A percentile compares a stretch with the other conserved stretches of the same genome.
These are phyloP conservation scores for Coemansia sp. DNA, from an alignment of 192 early-diverging fungal genomes.

Conservation along the genomic window DNA sequence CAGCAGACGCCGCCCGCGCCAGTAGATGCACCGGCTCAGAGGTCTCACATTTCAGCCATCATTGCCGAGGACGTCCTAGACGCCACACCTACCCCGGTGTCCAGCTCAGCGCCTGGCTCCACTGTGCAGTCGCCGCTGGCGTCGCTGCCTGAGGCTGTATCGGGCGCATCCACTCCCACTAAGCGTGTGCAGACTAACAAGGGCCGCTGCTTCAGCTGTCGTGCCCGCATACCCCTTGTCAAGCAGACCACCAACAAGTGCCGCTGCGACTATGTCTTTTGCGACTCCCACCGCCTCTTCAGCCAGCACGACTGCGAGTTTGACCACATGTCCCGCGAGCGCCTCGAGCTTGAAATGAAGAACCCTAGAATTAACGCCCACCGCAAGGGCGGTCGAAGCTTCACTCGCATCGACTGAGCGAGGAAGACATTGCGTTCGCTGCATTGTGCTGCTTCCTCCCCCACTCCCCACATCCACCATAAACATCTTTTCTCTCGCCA, in stretches of 20 bases:
- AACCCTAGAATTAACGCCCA: constrained; percentile 72
- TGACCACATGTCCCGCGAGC: constrained; percentile 69
- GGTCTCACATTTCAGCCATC: constrained; percentile 12
- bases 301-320: constrained; percentile 75
- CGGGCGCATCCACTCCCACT: constrained; percentile 38
- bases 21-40: constrained; percentile 8
- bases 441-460: neutral
- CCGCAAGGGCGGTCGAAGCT: constrained; percentile 71
- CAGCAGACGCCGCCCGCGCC: neutral
- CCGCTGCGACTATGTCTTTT: constrained; percentile 71
- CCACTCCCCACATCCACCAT: too few relatives aligned
- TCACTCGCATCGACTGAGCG: constrained; percentile 58
- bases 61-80: constrained; percentile 7
- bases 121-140: constrained; percentile 28
- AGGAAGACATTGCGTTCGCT: neutral
- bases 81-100: neutral
- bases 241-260: constrained; percentile 78
- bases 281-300: constrained; percentile 67
- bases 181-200: constrained; percentile 62
- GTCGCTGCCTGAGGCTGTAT: constrained; percentile 16
- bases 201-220: constrained; percentile 65
- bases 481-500: neutral
- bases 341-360: constrained; percentile 64
- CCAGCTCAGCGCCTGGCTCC: constrained; percentile 25
- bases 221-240: constrained; percentile 68